Base-by-base conservation (phyloP, 2,329 filamentous ascomycete species). In the Sarocladium strictum region DNA sequence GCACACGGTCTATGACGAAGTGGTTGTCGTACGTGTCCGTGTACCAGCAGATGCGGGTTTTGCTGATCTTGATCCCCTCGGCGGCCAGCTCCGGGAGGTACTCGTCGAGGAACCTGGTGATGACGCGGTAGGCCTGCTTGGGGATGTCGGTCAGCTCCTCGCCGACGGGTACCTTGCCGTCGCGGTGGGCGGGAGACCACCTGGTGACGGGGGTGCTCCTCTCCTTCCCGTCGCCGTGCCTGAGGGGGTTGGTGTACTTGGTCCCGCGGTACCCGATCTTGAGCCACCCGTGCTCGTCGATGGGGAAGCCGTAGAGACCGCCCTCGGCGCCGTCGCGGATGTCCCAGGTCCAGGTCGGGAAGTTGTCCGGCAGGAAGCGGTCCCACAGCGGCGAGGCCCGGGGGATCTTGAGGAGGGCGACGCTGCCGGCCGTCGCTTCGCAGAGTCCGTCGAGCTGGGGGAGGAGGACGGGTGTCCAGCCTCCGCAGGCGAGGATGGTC, bases 221-320 rank as follows among this genome's bases (percentile, higher is more conserved):
- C 29, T 68, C 65, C 1, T 56, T 57, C 2, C 72, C 70, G 51
- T 75, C 69, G 0, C 55, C n/a, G 26, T 72, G 70, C 0, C 53
- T 17, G 21, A 66, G 56, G 0, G 72, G 73, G 56, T 79, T 77
- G 2, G 75, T 76, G 59, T 70, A 78, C 61, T 81, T 81, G 0
- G 69, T 76, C 1, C 74, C 76, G 1, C 78, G 69, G 56, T 74
- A 82, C 1, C 73, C 78, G 55, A 77, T 69, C 59, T 79, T 78
- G 52, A 79, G 59, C n/a, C 69, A 60, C 0, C 76, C 72, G 2
- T 72, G 58, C 9, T 71, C 64, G 21, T 72, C 70, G 0, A 69
- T 61, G 0, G 78, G 70, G 45, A 81, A 78, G 15, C 77, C 76
- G 57, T 79, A 77, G 0, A 79, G 64, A 1, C 74, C 75, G 0